A percentile compares a stretch with the other conserved stretches of the same genome.
Conservation (phyloP, 83 land plant species). For the Larix sibirica region DNA sequence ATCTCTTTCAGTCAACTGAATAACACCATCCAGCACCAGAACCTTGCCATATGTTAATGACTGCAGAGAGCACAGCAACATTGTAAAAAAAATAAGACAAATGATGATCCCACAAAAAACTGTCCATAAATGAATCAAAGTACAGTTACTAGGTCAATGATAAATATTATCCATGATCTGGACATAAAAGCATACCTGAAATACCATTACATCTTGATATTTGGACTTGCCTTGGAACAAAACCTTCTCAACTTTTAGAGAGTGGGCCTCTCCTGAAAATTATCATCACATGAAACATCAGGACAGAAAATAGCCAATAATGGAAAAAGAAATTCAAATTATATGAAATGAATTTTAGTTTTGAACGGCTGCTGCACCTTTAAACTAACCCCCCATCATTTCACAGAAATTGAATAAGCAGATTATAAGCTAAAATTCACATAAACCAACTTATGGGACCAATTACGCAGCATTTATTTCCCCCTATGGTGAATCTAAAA, state of each 20-base stretch:
- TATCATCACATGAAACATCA: background rate
- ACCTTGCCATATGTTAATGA: conserved; percentile 90
- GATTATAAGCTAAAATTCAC: no score
- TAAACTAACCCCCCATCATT: no score
- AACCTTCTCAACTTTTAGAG: conserved; percentile 69
- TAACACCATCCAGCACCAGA: conserved; percentile 97
- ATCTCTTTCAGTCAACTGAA: conserved; percentile 95
- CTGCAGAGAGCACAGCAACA: conserved; percentile 44
- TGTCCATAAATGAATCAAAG: background rate
- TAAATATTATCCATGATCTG: background rate
- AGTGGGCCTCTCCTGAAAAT: conserved; percentile 80
- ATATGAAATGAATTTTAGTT: no score
- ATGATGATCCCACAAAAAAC: background rate
- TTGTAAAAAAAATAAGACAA: background rate
- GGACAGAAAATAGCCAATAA: background rate
- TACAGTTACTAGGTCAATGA: background rate
- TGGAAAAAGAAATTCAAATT: background rate
- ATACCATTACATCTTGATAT: conserved; percentile 77
- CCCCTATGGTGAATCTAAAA: no score
- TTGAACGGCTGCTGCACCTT: no score
- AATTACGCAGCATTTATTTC: no score
- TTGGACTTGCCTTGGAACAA: conserved; percentile 67
- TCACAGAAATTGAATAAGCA: no score
- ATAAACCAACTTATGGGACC: no score
- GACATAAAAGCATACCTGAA: conserved; percentile 45